Evolutionary conservation across 2,329 filamentous ascomycete species (phyloP), one percentile per base, ranked within the genome.

Genomic region (Graphilbum sp.): DNA sequence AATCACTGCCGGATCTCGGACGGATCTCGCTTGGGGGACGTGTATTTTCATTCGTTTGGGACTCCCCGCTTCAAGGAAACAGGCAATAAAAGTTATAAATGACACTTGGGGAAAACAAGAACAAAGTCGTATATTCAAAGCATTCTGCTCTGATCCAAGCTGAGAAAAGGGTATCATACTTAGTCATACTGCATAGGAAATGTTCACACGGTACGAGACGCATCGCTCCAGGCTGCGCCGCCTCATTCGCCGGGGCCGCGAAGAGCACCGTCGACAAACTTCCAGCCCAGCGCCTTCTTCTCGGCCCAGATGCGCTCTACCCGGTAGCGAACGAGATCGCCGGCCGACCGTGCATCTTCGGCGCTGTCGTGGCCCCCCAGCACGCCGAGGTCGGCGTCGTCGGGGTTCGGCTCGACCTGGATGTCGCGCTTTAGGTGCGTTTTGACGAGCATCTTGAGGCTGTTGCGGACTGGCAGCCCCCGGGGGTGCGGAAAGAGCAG

Each of bases 331-430:
- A 93, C 82, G 37, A 98, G 57, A 43, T 96, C 86, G 1, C 88
- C 90, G 0, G 92, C 88, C 0, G 87, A 83, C 34, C 79, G 70
- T 1, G 90, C 85, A 52, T 98, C 90, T 55, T 98, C 90, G 20
- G 79, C 79, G 20, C 84, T 93, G 59, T 98, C 90, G 55, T 98
- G 90, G 0, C 90, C 90, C 17, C 61, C 48, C 17, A 62, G 54
- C 33, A 60, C 55, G 4, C 55, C 57, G 0, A 49, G 48, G 48
- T 16, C 58, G 11, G 13, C 30, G 0, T 49, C 48, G 48, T 16
- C 58, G 7, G 13, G 23, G 21, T 32, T 16, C 45, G 42, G 69
- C 32, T 77, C 79, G 27, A 74, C 73, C 56, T 98, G 90, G 29
- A 98, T 95, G 38, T 77, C 71, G 20, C 77, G 67, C 40, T 76